Percentiles rank a stretch among this genome's conserved stretches.
Conservation (phyloP, 2,329 filamentous ascomycete genomes). For the Arthrinium phaeospermum region DNA sequence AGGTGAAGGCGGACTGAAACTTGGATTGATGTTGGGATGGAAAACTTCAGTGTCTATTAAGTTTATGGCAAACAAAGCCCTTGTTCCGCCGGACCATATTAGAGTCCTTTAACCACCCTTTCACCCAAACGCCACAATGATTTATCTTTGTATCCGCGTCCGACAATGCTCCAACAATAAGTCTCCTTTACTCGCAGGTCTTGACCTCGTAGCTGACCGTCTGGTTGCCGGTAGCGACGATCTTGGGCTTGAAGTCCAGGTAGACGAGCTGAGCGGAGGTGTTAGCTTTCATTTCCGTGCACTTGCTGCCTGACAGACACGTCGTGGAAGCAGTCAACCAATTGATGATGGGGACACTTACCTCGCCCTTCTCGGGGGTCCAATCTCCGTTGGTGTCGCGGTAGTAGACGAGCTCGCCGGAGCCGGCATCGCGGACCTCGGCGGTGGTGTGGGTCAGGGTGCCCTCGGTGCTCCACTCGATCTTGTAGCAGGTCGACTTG, state of each 20-base stretch:
- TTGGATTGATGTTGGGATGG: background rate
- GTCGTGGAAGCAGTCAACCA: no score
- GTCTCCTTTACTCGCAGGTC: slow-evolving; percentile 37
- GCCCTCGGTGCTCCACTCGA: slow-evolving; percentile 48
- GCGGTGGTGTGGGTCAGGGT: slow-evolving; percentile 47
- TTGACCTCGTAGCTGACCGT: slow-evolving; percentile 50
- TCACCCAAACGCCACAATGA: background rate
- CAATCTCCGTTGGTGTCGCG: slow-evolving; percentile 52
- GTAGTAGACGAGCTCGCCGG: slow-evolving; percentile 49
- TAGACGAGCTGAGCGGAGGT: slow-evolving; percentile 42
- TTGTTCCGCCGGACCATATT: background rate
- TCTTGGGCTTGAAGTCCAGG: slow-evolving; percentile 53
- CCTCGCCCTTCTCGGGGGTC: slow-evolving; percentile 50
- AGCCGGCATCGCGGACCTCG: slow-evolving; percentile 44
- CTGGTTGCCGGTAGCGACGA: slow-evolving; percentile 49
- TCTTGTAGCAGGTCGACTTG: slow-evolving; percentile 46
- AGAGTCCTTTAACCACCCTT: background rate
- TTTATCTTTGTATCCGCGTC: background rate
- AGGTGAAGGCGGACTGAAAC: no score
- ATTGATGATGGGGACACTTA: slow-evolving; percentile 24
- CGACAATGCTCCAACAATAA: background rate
- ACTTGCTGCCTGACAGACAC: background rate
- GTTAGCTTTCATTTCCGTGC: background rate
- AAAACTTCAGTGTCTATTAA: background rate
- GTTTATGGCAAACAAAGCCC: background rate